These are phyloP conservation scores for Taiozyma sp. DNA, from an alignment of 1,139 yeast species.

Conservation along the genomic window DNA sequence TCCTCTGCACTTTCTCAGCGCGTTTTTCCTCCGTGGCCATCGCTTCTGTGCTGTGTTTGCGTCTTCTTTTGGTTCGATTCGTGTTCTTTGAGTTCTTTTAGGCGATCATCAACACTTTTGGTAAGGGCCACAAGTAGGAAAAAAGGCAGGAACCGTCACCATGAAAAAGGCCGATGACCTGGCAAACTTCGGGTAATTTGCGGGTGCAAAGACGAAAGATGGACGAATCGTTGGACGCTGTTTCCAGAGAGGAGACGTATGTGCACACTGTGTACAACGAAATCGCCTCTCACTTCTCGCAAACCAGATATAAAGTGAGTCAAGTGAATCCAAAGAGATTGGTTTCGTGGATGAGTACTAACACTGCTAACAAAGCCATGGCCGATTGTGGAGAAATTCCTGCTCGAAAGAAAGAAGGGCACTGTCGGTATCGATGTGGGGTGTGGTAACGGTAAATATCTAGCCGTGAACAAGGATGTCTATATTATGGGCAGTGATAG, in stretches of 20 bases:
- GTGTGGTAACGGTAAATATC: slow-evolving; percentile 94
- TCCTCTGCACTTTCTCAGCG: slow-evolving; percentile 3
- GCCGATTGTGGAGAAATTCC: slow-evolving; percentile 86
- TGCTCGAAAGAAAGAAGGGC: slow-evolving; percentile 38
- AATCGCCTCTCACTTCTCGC: slow-evolving; percentile 89
- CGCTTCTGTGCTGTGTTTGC: neutral
- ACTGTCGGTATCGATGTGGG: slow-evolving; percentile 73
- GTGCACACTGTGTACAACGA: slow-evolving; percentile 91
- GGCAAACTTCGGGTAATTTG: neutral
- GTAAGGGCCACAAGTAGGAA: neutral
- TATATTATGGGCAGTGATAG: slow-evolving; percentile 79
- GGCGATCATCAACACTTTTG: neutral
- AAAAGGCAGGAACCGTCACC: neutral
- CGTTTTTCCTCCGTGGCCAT: neutral
- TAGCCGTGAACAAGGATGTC: slow-evolving; percentile 63
- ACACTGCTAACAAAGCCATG: slow-evolving; percentile 49
- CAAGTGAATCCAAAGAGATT: neutral
- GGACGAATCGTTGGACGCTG: slow-evolving; percentile 36
- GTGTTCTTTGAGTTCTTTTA: neutral
- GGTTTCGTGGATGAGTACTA: neutral
- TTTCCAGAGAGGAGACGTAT: slow-evolving; percentile 62
- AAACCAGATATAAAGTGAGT: slow-evolving; percentile 70
- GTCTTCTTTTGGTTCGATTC: neutral
- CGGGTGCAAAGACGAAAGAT: slow-evolving; percentile 1
- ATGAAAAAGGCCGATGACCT: neutral